These are phyloP conservation scores for Mycogone perniciosa DNA, from an alignment of 2,329 filamentous ascomycete genomes.

Conservation along the genomic window DNA sequence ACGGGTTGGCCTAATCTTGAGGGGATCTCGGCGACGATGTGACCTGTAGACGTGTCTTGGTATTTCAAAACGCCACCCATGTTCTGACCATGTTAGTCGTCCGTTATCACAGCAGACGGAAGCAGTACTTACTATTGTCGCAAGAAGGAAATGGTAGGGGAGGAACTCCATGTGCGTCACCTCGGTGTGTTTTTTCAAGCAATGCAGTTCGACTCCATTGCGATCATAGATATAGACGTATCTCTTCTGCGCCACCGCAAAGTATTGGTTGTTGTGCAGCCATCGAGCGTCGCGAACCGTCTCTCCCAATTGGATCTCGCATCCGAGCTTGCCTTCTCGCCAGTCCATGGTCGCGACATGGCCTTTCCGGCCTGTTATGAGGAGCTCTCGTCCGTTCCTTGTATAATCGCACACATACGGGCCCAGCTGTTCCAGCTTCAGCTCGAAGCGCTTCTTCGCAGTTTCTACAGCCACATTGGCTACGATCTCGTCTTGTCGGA, in stretches of 20 bases:
- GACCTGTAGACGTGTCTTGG: constrained; percentile 89
- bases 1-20: constrained; percentile 81
- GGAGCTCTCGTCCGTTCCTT: constrained; percentile 76
- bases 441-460: constrained; percentile 86
- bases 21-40: constrained; percentile 77
- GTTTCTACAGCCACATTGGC: constrained; percentile 70
- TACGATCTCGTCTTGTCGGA: constrained; percentile 80
- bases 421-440: constrained; percentile 74
- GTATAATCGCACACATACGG: constrained; percentile 89
- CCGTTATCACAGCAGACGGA: not conserved
- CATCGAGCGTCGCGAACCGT: constrained; percentile 84
- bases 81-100: constrained; percentile 41
- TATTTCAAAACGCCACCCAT: constrained; percentile 84
- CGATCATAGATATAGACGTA: constrained; percentile 95
- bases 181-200: constrained; percentile 82
- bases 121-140: constrained; percentile 61
- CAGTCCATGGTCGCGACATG: constrained; percentile 97
- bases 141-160: constrained; percentile 90
- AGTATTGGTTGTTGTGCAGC: constrained; percentile 91
- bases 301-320: constrained; percentile 85
- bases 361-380: constrained; percentile 84
- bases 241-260: constrained; percentile 94
- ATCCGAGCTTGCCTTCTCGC: constrained; percentile 83
- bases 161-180: constrained; percentile 92
- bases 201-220: constrained; percentile 86